phyloP scores from a whole-genome alignment of 495 filamentous ascomycete genomes.

The Neurospora sp. region DNA sequence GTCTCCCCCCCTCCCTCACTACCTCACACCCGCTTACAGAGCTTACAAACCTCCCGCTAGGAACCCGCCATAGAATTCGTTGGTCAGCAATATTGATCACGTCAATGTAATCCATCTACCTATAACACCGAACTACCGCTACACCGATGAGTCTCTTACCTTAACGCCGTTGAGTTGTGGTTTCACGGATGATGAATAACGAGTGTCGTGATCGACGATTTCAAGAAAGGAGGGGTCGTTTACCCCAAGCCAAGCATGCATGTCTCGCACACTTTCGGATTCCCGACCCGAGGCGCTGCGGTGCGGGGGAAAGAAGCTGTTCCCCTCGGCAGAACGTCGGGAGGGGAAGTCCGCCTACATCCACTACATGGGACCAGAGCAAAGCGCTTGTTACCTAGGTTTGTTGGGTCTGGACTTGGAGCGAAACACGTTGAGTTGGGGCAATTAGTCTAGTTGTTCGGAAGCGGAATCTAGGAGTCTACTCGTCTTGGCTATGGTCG shows the following conservation, averaged over 20 bases:
- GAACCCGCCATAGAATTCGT: not conserved
- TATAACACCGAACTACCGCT: not conserved
- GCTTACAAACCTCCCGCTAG: not conserved
- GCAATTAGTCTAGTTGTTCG: not conserved
- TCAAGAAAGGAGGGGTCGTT: not conserved
- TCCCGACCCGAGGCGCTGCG: not conserved
- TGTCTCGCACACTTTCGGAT: not conserved
- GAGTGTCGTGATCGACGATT: not conserved
- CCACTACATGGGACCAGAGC: not conserved
- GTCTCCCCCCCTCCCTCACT: not conserved
- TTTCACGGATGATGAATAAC: too few relatives aligned
- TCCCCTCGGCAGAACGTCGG: not conserved
- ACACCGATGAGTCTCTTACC: too few relatives aligned
- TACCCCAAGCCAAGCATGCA: not conserved
- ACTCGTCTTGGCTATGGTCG: too few relatives aligned
- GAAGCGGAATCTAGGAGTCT: not conserved
- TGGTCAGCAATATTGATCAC: not conserved
- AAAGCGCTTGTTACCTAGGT: too few relatives aligned
- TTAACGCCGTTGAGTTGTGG: too few relatives aligned
- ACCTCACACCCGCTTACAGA: not conserved
- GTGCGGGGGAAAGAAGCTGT: not conserved
- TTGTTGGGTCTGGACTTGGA: not conserved
- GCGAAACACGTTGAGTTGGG: not conserved
- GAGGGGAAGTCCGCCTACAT: not conserved
- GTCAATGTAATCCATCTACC: not conserved